Evolutionary conservation across 768 basidiomycete genomes (phyloP).

Genomic region (Mycena amicta): DNA sequence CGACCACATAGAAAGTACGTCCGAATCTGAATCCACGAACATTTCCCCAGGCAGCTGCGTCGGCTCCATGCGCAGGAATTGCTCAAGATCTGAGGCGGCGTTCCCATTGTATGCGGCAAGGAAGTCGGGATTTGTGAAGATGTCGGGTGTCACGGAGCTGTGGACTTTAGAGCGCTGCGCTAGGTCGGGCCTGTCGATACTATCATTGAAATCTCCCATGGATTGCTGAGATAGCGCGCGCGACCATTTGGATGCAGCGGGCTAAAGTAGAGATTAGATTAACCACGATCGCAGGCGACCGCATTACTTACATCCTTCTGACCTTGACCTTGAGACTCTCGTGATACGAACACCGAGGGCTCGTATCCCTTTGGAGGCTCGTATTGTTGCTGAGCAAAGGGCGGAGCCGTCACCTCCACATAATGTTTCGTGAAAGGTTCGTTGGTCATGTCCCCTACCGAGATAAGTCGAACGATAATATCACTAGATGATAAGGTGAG

Average conservation of each 20-base stretch:
- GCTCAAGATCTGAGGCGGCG: slow-evolving; percentile 7
- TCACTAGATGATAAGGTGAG: slow-evolving; percentile 10
- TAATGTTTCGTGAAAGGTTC: slow-evolving; percentile 3
- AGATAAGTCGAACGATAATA: slow-evolving; percentile 18
- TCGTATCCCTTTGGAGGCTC: slow-evolving; percentile 8
- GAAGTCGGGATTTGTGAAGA: background rate
- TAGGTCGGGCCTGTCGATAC: background rate
- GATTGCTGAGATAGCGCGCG: background rate
- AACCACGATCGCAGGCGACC: no score
- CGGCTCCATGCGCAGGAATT: slow-evolving; percentile 30
- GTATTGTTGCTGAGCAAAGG: slow-evolving; percentile 5
- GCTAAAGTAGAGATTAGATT: no score
- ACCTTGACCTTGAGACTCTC: no score
- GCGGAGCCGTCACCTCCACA: slow-evolving; percentile 6
- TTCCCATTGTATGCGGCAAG: background rate
- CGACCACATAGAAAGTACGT: slow-evolving; percentile 67
- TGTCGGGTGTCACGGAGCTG: slow-evolving; percentile 4
- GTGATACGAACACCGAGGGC: slow-evolving; percentile 12
- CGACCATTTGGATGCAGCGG: slow-evolving; percentile 7
- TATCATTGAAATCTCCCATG: slow-evolving; percentile 7
- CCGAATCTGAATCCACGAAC: slow-evolving; percentile 45
- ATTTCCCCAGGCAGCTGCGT: slow-evolving; percentile 23
- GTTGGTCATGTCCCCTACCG: slow-evolving; percentile 14
- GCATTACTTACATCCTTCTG: slow-evolving; percentile 2
- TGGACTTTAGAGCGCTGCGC: background rate